A percentile compares a stretch with the other conserved stretches of the same genome.
Evolutionary conservation across 169 alveolate species (phyloP).

Genomic region (Plasmodium coatneyi): DNA sequence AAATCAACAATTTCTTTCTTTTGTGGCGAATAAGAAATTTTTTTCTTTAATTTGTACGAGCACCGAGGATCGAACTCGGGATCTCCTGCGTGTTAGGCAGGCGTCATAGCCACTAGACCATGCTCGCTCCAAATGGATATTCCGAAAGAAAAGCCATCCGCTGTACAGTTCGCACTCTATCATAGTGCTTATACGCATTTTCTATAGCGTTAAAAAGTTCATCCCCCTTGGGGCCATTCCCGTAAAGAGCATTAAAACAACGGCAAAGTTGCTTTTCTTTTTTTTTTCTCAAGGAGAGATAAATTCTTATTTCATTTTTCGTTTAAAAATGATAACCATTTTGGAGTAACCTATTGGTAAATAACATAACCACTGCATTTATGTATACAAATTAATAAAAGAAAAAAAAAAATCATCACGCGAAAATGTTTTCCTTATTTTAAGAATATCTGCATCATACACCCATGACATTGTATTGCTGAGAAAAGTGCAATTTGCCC

Average conservation of each 20-base stretch:
- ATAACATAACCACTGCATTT: background rate
- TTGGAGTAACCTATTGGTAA: background rate
- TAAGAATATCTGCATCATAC: background rate
- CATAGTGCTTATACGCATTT: background rate
- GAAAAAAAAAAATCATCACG: background rate
- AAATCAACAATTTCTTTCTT: background rate
- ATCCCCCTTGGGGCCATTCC: background rate
- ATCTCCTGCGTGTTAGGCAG: slow-evolving; percentile 95
- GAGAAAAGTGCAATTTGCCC: background rate
- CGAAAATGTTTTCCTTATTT: background rate
- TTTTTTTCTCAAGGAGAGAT: background rate
- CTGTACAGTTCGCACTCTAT: background rate
- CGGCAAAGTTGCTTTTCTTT: background rate
- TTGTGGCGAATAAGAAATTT: background rate
- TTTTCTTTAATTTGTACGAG: slow-evolving; percentile 80
- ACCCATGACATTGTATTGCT: background rate
- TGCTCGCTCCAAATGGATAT: slow-evolving; percentile 84
- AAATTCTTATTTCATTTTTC: background rate
- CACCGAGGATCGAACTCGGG: slow-evolving; percentile 96
- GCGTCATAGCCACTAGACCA: slow-evolving; percentile 96
- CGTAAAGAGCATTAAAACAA: background rate
- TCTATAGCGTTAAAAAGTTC: background rate
- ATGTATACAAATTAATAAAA: background rate
- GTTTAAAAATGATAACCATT: background rate
- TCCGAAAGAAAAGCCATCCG: background rate